Conservation (phyloP, 2,329 filamentous ascomycete species). For the Diplodia mutila region DNA sequence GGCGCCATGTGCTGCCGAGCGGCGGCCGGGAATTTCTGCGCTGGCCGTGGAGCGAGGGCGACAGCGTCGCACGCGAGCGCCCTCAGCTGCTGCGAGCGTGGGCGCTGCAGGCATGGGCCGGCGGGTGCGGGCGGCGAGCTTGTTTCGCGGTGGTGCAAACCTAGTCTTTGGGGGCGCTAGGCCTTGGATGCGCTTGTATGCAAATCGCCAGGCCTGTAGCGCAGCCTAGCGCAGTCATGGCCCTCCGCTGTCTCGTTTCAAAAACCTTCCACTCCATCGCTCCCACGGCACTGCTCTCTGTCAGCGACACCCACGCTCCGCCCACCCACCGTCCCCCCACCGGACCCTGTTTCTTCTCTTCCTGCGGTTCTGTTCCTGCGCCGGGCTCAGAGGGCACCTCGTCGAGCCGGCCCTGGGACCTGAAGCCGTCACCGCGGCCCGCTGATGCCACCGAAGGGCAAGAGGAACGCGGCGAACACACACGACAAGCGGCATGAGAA, state of each 20-base stretch:
- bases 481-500: conserved; percentile 74
- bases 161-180: conserved; percentile 18
- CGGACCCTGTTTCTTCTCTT: conserved; percentile 24
- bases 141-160: conserved; percentile 22
- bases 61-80: not conserved
- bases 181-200: conserved; percentile 14
- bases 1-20: conserved; percentile 18
- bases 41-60: conserved; percentile 2
- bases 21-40: conserved; percentile 13
- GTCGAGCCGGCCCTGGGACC: conserved; percentile 46
- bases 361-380: conserved; percentile 49
- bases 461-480: conserved; percentile 50
- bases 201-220: conserved; percentile 24
- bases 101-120: conserved; percentile 14
- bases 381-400: conserved; percentile 50
- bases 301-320: conserved; percentile 26
- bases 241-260: conserved; percentile 24
- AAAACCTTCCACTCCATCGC: conserved; percentile 24
- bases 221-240: conserved; percentile 19
- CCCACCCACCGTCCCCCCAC: conserved; percentile 27
- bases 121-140: conserved; percentile 20
- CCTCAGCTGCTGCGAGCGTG: not conserved
- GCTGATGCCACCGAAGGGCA: conserved; percentile 55
- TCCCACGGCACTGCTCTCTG: conserved; percentile 26
- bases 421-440: conserved; percentile 37